Base-by-base conservation (phyloP, 169 alveolate species). In the Cryptosporidium canis region DNA sequence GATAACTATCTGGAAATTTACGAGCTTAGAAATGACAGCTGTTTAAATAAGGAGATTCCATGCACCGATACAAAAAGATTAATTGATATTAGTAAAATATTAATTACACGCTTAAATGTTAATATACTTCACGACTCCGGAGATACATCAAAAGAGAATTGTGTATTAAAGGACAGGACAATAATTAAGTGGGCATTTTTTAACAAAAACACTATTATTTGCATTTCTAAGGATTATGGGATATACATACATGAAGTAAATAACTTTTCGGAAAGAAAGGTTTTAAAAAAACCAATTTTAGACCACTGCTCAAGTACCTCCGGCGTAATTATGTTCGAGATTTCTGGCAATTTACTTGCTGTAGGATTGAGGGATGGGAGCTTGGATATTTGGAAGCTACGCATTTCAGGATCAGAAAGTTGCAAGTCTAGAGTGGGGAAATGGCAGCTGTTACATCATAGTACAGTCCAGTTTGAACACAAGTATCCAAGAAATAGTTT, bases 321-420 rank as follows among this genome's bases (percentile, higher is more conserved):
- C 14, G 18, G 47, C 24, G 83, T 68, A 27, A 48, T 44, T 31
- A 41, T 43, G 0, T 68, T 45, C 33, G 83, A 44, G 2, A 9
- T 68, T n/a, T 68, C 83, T 2, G 66, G 33, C 24, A 48, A 45
- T 18, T 29, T 43, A 24, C 48, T 68, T 16, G 83, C 44, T 4
- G 18, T 68, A 45, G 83, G 83, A 27, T 14, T 68, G 14, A 47
- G 24, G 16, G 45, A 51, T 68, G 83, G 83, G 18, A 21, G 3
- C 47, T n/a, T 68, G 2, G 83, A 68, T 45, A 29, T 68, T 68
- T 68, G 83, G 83, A 41, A 24, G 27, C 58, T 48, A 14, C 24
- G n/a, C 2, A 7, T 14, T n/a, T 51, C 63, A 7, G 35, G 18
- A 6, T 5, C 6, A 21, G 2, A 4, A n/a, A 14, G 1, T 51